These are phyloP conservation scores for Phytophthora syringae DNA, from an alignment of 352 stramenopile species.

Conservation along the genomic window DNA sequence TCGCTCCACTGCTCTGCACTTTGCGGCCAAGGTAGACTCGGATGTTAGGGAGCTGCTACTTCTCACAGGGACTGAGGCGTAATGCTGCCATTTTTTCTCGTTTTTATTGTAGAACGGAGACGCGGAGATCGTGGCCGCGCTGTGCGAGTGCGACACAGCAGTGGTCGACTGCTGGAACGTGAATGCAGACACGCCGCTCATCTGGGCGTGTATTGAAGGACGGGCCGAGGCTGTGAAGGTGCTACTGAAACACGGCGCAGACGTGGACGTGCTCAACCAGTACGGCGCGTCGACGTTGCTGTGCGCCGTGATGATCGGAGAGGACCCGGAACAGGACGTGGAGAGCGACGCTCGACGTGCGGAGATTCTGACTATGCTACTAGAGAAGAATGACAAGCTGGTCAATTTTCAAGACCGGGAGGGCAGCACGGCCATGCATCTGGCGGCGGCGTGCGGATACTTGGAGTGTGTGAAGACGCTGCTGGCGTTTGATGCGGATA, in stretches of 20 bases:
- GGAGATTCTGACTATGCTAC: conserved; percentile 65
- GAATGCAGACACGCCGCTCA: conserved; percentile 79
- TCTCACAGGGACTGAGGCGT: background rate
- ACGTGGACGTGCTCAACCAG: conserved; percentile 77
- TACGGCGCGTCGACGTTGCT: conserved; percentile 74
- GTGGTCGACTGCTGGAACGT: conserved; percentile 75
- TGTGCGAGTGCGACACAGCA: conserved; percentile 65
- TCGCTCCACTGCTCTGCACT: conserved; percentile 78
- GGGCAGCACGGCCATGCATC: conserved; percentile 84
- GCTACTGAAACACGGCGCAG: conserved; percentile 62
- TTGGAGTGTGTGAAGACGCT: conserved; percentile 76
- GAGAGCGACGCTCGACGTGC: conserved; percentile 55
- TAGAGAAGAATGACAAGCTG: conserved; percentile 67
- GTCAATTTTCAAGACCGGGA: conserved; percentile 87
- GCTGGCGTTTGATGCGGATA: conserved; percentile 65
- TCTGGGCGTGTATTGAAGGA: conserved; percentile 87
- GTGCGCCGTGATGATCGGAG: conserved; percentile 82
- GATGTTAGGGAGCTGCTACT: background rate
- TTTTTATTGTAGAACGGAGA: conserved; percentile 58
- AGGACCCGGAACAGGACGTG: conserved; percentile 62
- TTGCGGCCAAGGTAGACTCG: conserved; percentile 75
- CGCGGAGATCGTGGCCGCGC: conserved; percentile 65
- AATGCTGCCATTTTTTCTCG: background rate
- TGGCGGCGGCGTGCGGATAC: conserved; percentile 78
- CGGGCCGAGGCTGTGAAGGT: conserved; percentile 68